Evolutionary conservation across 148 eudicot genomes (phyloP).

Genomic region (Dianthus caryophyllus): DNA sequence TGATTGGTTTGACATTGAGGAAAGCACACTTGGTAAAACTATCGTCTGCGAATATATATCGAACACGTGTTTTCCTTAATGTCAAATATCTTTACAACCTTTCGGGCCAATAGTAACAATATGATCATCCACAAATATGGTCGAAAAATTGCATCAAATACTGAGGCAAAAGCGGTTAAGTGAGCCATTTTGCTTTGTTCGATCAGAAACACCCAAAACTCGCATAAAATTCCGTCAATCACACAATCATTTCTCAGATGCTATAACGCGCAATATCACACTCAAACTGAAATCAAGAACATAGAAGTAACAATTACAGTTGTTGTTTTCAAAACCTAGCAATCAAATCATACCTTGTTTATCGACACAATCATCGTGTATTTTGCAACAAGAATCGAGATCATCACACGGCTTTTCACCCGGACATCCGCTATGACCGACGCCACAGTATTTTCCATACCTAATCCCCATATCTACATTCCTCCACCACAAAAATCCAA

Average conservation of each 20-base stretch:
- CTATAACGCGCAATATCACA: not conserved
- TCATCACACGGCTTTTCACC: conserved; percentile 97
- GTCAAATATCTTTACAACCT: no score
- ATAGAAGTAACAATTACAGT: no score
- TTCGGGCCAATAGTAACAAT: no score
- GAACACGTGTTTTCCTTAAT: no score
- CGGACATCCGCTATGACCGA: conserved; percentile 86
- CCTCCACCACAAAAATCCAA: not conserved
- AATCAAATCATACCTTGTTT: conserved; percentile 42
- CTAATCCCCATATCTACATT: conserved; percentile 67
- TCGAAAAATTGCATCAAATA: not conserved
- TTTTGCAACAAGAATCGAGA: conserved; percentile 85
- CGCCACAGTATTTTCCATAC: conserved; percentile 93
- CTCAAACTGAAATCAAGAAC: no score
- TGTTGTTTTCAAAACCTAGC: no score
- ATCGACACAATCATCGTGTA: conserved; percentile 85
- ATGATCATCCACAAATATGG: no score
- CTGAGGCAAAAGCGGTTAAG: not conserved
- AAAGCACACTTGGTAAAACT: no score
- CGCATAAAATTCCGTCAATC: not conserved
- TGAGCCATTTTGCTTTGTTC: not conserved
- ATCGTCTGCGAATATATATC: no score
- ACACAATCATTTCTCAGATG: not conserved
- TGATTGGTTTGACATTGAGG: no score
- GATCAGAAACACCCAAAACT: not conserved